These are phyloP conservation scores for Cutaneotrichosporon cutaneum DNA, from an alignment of 1,284 basidiomycete species.

Conservation along the genomic window DNA sequence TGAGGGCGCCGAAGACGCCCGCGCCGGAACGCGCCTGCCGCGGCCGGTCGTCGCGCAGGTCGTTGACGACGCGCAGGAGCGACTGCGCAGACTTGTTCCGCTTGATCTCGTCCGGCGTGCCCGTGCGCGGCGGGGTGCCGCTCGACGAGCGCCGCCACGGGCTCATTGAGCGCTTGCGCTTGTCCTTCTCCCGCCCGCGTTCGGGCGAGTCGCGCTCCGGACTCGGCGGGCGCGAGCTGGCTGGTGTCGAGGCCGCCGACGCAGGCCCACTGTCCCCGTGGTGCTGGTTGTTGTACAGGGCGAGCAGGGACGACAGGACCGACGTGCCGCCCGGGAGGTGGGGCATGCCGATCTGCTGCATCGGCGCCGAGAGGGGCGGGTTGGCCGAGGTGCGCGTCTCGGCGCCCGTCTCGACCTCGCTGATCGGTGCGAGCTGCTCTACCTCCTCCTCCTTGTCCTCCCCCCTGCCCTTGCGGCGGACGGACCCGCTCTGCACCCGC, in stretches of 20 bases:
- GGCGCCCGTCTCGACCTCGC: background rate
- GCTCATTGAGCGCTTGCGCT: background rate
- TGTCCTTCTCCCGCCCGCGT: background rate
- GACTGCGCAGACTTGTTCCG: constrained; percentile 7
- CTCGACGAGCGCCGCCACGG: background rate
- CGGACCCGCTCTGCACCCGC: constrained; percentile 30
- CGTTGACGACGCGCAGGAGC: constrained; percentile 8
- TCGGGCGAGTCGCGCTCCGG: background rate
- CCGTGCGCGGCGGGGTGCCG: background rate
- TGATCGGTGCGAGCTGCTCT: background rate
- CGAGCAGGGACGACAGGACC: constrained; percentile 46
- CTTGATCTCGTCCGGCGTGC: background rate
- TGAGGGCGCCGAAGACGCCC: constrained; percentile 70
- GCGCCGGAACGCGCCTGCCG: constrained; percentile 60
- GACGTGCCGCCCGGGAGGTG: constrained; percentile 36
- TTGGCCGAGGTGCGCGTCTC: background rate
- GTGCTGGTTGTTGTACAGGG: constrained; percentile 44
- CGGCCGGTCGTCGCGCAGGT: constrained; percentile 52
- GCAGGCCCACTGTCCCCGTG: constrained; percentile 9
- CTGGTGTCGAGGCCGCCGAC: background rate
- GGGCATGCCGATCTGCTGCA: constrained; percentile 20
- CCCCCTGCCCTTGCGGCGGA: background rate
- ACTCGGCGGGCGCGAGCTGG: background rate
- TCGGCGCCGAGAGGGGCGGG: constrained; percentile 14
- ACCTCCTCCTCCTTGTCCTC: background rate